Percentiles rank a stretch among this genome's conserved stretches.
Conservation (phyloP, 2,329 filamentous ascomycete genomes). For the Colletotrichum navitas region DNA sequence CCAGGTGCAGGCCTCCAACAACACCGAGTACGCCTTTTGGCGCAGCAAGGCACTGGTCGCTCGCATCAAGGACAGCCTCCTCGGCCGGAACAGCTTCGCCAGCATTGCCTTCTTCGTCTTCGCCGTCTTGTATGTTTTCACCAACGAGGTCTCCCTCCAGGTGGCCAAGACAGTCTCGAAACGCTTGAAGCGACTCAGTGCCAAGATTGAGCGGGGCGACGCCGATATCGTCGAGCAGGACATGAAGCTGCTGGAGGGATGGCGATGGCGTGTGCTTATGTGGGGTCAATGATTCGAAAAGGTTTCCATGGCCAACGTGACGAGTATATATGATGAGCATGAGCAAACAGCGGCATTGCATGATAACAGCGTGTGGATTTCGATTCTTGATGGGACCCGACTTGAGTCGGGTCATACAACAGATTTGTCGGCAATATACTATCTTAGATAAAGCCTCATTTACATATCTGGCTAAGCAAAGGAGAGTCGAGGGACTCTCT, state of each 20-base stretch:
- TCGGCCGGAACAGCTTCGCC: conserved; percentile 60
- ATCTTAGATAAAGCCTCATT: background rate
- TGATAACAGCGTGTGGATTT: conserved; percentile 16
- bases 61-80: conserved; percentile 61
- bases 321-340: conserved; percentile 11
- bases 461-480: background rate
- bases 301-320: background rate
- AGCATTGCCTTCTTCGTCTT: conserved; percentile 67
- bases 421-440: background rate
- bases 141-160: conserved; percentile 68
- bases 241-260: conserved; percentile 63
- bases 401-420: background rate
- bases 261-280: conserved; percentile 68
- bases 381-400: background rate
- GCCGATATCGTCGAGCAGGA: conserved; percentile 62
- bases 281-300: conserved; percentile 51
- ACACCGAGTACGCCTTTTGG: conserved; percentile 70
- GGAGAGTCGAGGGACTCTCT: no score
- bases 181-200: conserved; percentile 61
- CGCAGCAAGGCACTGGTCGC: conserved; percentile 63
- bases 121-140: conserved; percentile 69
- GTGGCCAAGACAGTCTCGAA: conserved; percentile 66
- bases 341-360: conserved; percentile 23
- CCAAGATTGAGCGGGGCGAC: conserved; percentile 62
- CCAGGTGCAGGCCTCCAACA: conserved; percentile 55